A percentile compares a stretch with the other conserved stretches of the same genome.
Conservation (phyloP, 78 protist species). For the Speleostelium caveatum region DNA sequence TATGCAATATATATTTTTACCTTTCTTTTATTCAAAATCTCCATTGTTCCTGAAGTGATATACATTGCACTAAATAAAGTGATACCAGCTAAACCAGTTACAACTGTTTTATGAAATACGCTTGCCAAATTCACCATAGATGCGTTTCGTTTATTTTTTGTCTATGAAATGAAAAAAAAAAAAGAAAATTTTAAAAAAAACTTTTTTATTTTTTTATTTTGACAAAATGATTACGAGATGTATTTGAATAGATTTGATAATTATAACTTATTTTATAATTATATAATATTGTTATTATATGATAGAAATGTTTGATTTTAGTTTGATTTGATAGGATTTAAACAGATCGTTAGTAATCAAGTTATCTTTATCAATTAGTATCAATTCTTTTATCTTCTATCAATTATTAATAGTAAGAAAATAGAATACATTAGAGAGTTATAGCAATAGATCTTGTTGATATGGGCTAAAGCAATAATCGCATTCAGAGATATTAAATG, state of each 20-base stretch:
- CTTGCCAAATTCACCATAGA: constrained; percentile 9
- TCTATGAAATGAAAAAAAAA: background rate
- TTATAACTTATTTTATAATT: background rate
- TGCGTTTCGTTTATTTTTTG: background rate
- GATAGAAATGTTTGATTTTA: background rate
- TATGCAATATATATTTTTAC: background rate
- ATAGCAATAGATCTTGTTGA: too few relatives aligned
- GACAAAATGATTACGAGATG: background rate
- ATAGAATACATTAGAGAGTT: too few relatives aligned
- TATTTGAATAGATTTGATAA: background rate
- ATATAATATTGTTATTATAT: background rate
- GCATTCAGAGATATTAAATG: too few relatives aligned
- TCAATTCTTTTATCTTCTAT: too few relatives aligned
- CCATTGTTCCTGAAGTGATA: background rate
- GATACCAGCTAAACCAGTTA: constrained; percentile 9
- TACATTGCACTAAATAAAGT: background rate
- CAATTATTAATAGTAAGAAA: too few relatives aligned
- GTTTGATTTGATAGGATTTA: too few relatives aligned
- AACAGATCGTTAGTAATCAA: too few relatives aligned
- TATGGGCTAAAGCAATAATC: too few relatives aligned
- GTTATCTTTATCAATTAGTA: too few relatives aligned
- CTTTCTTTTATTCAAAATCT: constrained; percentile 7
- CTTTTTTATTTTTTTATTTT: background rate
- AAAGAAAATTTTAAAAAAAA: background rate
- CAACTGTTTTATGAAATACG: constrained; percentile 24